phyloP scores from a whole-genome alignment of 306 rosid species.

The Vigna reflexopilosa region DNA sequence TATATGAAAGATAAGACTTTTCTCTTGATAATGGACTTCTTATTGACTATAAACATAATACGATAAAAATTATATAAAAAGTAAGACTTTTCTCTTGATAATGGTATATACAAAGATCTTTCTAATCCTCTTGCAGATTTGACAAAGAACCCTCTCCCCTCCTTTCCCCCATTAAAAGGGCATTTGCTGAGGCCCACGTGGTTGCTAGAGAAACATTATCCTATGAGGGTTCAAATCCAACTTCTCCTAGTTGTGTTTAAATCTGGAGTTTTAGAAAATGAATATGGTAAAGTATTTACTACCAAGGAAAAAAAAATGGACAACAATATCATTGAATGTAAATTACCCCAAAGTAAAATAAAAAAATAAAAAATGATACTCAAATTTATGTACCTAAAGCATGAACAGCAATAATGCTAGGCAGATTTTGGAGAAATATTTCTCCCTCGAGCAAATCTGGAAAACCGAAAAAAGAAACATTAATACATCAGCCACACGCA shows the following conservation, averaged over 20 bases:
- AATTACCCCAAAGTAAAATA: conserved; percentile 10
- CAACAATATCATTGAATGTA: conserved; percentile 9
- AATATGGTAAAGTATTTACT: no score
- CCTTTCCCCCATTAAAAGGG: conserved; percentile 6
- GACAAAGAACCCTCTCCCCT: conserved; percentile 4
- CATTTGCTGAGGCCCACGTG: conserved; percentile 12
- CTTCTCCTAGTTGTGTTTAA: conserved; percentile 13
- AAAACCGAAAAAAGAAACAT: conserved; percentile 38
- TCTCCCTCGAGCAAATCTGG: conserved; percentile 93
- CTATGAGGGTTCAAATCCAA: conserved; percentile 19
- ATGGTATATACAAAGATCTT: not conserved
- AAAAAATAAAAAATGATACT: conserved; percentile 16
- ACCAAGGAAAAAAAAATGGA: not conserved
- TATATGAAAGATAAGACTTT: not conserved
- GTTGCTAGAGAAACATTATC: not conserved
- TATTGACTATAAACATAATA: not conserved
- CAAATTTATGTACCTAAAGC: conserved; percentile 70
- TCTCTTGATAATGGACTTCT: not conserved
- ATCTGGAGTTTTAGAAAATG: not conserved
- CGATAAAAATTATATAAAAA: not conserved
- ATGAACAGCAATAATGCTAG: conserved; percentile 90
- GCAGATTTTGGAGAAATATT: conserved; percentile 96
- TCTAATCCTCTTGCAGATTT: conserved; percentile 14
- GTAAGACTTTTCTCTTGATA: not conserved
- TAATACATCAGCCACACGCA: conserved; percentile 31